These are phyloP conservation scores for Apiospora hydei DNA, from an alignment of 2,329 filamentous ascomycete species.

Conservation along the genomic window DNA sequence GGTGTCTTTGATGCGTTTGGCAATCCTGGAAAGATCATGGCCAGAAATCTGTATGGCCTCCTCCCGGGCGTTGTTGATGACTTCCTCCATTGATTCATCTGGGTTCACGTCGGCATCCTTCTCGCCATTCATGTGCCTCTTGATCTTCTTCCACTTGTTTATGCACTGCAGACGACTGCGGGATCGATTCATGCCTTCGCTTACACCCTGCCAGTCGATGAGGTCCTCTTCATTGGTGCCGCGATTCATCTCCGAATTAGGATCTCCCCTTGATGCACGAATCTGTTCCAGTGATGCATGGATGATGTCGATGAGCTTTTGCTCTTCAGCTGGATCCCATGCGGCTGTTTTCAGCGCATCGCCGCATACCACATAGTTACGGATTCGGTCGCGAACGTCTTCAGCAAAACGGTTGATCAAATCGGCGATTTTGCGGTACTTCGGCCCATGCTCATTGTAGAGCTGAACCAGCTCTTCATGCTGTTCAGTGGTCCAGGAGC, in stretches of 20 bases:
- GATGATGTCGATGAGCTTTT: slow-evolving; percentile 59
- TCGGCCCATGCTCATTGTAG: slow-evolving; percentile 55
- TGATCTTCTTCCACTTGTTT: slow-evolving; percentile 68
- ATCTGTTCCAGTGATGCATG: slow-evolving; percentile 59
- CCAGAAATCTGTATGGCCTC: slow-evolving; percentile 36
- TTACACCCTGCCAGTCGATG: slow-evolving; percentile 72
- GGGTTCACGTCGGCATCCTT: slow-evolving; percentile 34
- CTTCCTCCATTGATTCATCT: slow-evolving; percentile 32
- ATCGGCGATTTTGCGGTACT: slow-evolving; percentile 69
- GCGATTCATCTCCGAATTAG: slow-evolving; percentile 40
- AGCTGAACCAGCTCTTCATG: slow-evolving; percentile 60
- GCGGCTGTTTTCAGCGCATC: slow-evolving; percentile 57
- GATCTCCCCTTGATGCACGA: slow-evolving; percentile 45
- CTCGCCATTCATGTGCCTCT: slow-evolving; percentile 27
- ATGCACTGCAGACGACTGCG: slow-evolving; percentile 73
- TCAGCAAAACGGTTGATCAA: slow-evolving; percentile 69
- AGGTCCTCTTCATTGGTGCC: slow-evolving; percentile 57
- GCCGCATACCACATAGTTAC: slow-evolving; percentile 70
- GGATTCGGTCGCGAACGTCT: slow-evolving; percentile 74
- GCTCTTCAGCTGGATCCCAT: slow-evolving; percentile 70
- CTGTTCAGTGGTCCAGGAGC: slow-evolving; percentile 65
- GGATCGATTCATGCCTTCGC: slow-evolving; percentile 65
- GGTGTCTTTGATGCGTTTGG: slow-evolving; percentile 36
- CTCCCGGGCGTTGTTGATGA: slow-evolving; percentile 39
- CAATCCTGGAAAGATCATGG: slow-evolving; percentile 37